Base-by-base conservation (phyloP, 805 yeast species). In the Pichia rugopelliculosa region DNA sequence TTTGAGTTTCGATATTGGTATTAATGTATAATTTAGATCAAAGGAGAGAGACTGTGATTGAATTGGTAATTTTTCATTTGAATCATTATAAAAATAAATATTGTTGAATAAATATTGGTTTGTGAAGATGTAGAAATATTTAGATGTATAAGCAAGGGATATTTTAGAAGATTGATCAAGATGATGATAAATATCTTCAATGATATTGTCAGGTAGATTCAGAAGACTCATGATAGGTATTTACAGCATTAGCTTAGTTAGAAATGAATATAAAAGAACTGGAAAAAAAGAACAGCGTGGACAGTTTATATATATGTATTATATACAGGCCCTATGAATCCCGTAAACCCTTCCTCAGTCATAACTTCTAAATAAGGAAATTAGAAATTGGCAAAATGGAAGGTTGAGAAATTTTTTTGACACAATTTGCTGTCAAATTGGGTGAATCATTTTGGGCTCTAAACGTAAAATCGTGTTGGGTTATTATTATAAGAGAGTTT, bases 201-300 rank as follows among this genome's bases (percentile, higher is more conserved):
- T 13, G 11, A 47, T 20, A 13, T 43, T 23, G 18, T 47, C 44
- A 7, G 50, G 50, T 15, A 47, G 22, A 27, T 40, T 42, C 15
- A 43, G 9, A 9, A 47, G n/a, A 13, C 9, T 23, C 48, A 46
- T 46, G 6, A 6, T 18, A 13, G 12, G 34, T 15, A 13, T n/a
- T n/a, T n/a, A n/a, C n/a, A n/a, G n/a, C n/a, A n/a, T n/a, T n/a
- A n/a, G n/a, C n/a, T n/a, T n/a, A n/a, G n/a, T n/a, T n/a, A n/a
- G n/a, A n/a, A n/a, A n/a, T n/a, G n/a, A n/a, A n/a, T n/a, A n/a
- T n/a, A n/a, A n/a, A 20, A 24, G 30, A 42, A 8, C 17, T 4
- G 23, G 11, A 22, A 27, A 22, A 33, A 33, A 34, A 26, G 30
- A n/a, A 23, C 20, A 17, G 5, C 2, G 18, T 30, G 27, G 27